A percentile compares a stretch with the other conserved stretches of the same genome.
These are phyloP conservation scores for Yamadazyma endophytica DNA, from an alignment of 805 yeast genomes.

Conservation along the genomic window DNA sequence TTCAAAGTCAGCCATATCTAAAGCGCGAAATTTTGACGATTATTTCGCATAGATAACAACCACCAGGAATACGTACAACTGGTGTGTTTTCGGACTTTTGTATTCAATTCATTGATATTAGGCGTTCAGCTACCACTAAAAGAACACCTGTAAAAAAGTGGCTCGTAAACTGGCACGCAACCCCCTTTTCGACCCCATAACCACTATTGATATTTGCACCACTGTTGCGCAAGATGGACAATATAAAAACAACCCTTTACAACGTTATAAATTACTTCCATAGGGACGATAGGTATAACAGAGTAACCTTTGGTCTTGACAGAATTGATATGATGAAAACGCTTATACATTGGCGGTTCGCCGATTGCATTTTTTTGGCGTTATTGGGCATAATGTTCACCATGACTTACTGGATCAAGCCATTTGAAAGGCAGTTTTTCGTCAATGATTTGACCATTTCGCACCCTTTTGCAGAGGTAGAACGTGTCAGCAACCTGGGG, in stretches of 20 bases:
- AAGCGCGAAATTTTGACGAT: too few relatives aligned
- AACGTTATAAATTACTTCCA: conserved; percentile 17
- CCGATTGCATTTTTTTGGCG: conserved; percentile 16
- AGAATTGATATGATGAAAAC: conserved; percentile 8
- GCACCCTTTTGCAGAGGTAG: conserved; percentile 76
- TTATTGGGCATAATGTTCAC: conserved; percentile 19
- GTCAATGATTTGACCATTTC: conserved; percentile 72
- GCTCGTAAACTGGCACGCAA: too few relatives aligned
- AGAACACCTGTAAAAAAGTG: too few relatives aligned
- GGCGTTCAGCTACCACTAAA: too few relatives aligned
- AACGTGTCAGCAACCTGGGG: conserved; percentile 59
- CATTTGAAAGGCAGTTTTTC: conserved; percentile 76
- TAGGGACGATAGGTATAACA: conserved; percentile 17
- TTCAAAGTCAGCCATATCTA: too few relatives aligned
- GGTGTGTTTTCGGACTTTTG: too few relatives aligned
- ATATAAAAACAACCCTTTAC: conserved; percentile 10
- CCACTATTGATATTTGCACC: too few relatives aligned
- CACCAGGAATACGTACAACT: too few relatives aligned
- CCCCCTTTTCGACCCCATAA: too few relatives aligned
- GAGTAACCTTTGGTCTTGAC: conserved; percentile 25
- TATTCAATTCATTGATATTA: too few relatives aligned
- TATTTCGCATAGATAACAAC: too few relatives aligned
- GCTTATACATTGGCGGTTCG: conserved; percentile 23
- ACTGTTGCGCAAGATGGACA: too few relatives aligned
- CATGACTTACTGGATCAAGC: conserved; percentile 30